A percentile compares a stretch with the other conserved stretches of the same genome.
Evolutionary conservation across 139 green algal genomes (phyloP).

Genomic region (Trebouxia sp.): DNA sequence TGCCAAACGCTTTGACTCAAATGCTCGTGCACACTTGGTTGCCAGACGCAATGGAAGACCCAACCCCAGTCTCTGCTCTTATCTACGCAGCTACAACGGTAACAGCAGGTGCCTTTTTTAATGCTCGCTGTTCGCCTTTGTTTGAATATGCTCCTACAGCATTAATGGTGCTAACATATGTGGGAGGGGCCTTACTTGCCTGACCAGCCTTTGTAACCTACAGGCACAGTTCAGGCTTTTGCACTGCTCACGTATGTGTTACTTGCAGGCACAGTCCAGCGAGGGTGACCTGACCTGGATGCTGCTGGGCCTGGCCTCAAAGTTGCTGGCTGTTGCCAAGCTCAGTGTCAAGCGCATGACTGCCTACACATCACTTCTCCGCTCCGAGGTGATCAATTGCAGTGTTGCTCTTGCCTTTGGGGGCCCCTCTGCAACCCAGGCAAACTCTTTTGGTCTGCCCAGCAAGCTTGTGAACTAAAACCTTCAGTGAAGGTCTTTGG

Average conservation of each 20-base stretch:
- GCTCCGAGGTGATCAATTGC: slow-evolving; percentile 13
- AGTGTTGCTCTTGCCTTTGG: slow-evolving; percentile 25
- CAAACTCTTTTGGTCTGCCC: too few relatives aligned
- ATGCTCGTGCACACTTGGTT: slow-evolving; percentile 78
- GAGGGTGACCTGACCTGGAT: slow-evolving; percentile 15
- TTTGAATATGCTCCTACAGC: slow-evolving; percentile 65
- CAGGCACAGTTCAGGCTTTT: too few relatives aligned
- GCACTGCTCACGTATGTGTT: slow-evolving; percentile 58
- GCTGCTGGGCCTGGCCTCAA: slow-evolving; percentile 42
- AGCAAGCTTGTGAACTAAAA: too few relatives aligned
- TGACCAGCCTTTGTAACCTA: too few relatives aligned
- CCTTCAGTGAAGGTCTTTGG: too few relatives aligned
- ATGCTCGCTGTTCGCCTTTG: slow-evolving; percentile 61
- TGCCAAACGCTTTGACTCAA: too few relatives aligned
- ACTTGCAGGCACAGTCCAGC: slow-evolving; percentile 33
- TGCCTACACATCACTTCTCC: not conserved
- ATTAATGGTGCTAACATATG: slow-evolving; percentile 54
- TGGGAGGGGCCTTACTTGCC: slow-evolving; percentile 66
- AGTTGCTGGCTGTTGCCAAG: slow-evolving; percentile 44
- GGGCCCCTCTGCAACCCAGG: too few relatives aligned
- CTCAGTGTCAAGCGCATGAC: slow-evolving; percentile 43
- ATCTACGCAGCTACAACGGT: slow-evolving; percentile 77
- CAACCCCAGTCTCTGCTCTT: slow-evolving; percentile 71
- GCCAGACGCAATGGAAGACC: slow-evolving; percentile 73
- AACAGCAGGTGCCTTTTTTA: slow-evolving; percentile 70